Evolutionary conservation across 495 filamentous ascomycete genomes (phyloP).

Genomic region (Xanthoparmelia taractica): DNA sequence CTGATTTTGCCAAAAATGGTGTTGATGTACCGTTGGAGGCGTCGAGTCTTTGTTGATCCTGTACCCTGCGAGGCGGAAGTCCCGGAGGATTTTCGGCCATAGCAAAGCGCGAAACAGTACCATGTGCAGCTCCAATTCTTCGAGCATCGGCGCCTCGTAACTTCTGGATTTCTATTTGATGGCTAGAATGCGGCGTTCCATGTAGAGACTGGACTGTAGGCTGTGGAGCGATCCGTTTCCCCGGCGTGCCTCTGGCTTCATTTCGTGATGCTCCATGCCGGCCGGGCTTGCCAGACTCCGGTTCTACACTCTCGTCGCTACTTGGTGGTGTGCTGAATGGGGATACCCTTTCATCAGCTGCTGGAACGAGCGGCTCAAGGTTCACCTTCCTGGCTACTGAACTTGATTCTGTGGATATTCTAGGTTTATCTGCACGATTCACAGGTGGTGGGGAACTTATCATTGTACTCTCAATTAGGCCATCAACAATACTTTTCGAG

Average conservation of each 20-base stretch:
- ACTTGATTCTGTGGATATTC: slow-evolving; percentile 48
- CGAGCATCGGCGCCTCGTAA: slow-evolving; percentile 25
- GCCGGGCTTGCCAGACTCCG: slow-evolving; percentile 22
- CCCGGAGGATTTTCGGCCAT: slow-evolving; percentile 2
- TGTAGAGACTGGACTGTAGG: slow-evolving; percentile 43
- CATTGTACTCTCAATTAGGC: slow-evolving; percentile 31
- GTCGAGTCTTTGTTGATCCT: not conserved
- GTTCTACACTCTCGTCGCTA: slow-evolving; percentile 55
- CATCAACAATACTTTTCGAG: slow-evolving; percentile 6
- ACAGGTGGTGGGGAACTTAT: slow-evolving; percentile 55
- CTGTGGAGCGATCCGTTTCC: slow-evolving; percentile 37
- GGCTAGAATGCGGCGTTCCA: slow-evolving; percentile 8
- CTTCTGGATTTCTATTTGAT: not conserved
- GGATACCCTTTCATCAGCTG: slow-evolving; percentile 52
- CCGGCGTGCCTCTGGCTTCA: not conserved
- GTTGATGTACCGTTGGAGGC: not conserved
- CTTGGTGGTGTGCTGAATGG: slow-evolving; percentile 88
- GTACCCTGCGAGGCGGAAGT: slow-evolving; percentile 13
- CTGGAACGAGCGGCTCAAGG: slow-evolving; percentile 12
- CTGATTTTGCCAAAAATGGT: not conserved
- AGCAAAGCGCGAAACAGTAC: not conserved
- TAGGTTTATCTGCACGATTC: slow-evolving; percentile 78
- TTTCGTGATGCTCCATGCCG: slow-evolving; percentile 12
- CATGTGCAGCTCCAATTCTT: slow-evolving; percentile 31
- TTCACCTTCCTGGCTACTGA: slow-evolving; percentile 12